Evolutionary conservation across 345 rosid species (phyloP).

Genomic region (Aquilaria malaccensis): DNA sequence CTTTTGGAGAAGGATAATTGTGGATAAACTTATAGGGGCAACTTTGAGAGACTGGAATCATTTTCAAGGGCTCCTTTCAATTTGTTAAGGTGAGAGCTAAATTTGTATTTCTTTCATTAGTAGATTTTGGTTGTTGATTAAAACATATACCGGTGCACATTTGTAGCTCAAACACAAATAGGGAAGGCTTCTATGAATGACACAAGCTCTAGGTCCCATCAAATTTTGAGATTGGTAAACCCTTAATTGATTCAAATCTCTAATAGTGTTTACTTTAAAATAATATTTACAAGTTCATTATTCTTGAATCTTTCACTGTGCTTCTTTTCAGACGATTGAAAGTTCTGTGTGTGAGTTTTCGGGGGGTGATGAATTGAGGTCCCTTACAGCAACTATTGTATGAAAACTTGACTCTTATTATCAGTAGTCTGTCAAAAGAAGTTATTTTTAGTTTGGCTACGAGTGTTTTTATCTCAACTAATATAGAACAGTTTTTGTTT

Average conservation of each 20-base stretch:
- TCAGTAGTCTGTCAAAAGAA: neutral
- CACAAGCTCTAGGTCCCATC: constrained; percentile 95
- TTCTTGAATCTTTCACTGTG: constrained; percentile 4
- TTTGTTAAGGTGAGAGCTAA: constrained; percentile 52
- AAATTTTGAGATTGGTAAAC: constrained; percentile 82
- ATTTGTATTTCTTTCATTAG: neutral
- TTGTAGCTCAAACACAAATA: constrained; percentile 88
- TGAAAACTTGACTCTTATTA: neutral
- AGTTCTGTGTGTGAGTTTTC: constrained; percentile 60
- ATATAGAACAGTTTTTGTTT: constrained; percentile 10
- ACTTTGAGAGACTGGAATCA: constrained; percentile 65
- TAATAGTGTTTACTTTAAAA: too few species aligned
- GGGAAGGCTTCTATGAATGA: constrained; percentile 93
- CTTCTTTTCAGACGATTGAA: constrained; percentile 56
- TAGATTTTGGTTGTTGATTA: constrained; percentile 8
- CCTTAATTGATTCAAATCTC: too few species aligned
- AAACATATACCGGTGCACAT: constrained; percentile 7
- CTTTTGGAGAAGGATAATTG: constrained; percentile 76
- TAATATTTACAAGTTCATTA: neutral
- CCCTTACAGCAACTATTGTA: constrained; percentile 83
- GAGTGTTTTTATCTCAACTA: neutral
- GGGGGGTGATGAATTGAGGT: constrained; percentile 59
- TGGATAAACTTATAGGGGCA: constrained; percentile 84
- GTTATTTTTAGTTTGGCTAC: neutral
- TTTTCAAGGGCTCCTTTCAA: constrained; percentile 62